phyloP scores from a whole-genome alignment of 2,329 filamentous ascomycete species.

The Neofusicoccum cordaticola region DNA sequence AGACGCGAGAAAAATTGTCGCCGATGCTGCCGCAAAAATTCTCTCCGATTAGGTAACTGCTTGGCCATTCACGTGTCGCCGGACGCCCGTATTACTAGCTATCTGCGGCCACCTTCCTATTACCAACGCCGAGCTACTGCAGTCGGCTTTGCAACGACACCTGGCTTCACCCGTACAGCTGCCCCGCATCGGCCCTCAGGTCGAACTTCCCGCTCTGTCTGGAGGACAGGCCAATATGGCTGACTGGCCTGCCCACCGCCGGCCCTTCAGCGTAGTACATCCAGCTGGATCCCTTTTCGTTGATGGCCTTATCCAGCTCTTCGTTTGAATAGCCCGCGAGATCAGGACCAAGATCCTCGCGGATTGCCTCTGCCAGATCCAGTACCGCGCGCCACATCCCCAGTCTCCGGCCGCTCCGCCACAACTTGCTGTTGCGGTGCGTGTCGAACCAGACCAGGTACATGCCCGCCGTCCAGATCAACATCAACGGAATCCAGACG shows the following conservation, averaged over 20 bases:
- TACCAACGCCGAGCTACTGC: background rate
- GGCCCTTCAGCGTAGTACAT: constrained; percentile 1
- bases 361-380: constrained; percentile 15
- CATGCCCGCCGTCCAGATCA: constrained; percentile 9
- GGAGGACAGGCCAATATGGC: constrained; percentile 2
- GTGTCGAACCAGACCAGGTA: constrained; percentile 15
- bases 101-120: background rate
- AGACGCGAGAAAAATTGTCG: background rate
- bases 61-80: background rate
- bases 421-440: constrained; percentile 11
- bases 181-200: background rate
- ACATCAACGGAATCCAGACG: background rate
- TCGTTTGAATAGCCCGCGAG: constrained; percentile 5
- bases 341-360: constrained; percentile 2
- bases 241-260: background rate
- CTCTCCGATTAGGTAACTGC: constrained; percentile 1
- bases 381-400: constrained; percentile 13
- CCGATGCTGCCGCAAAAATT: constrained; percentile 1
- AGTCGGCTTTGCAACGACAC: background rate
- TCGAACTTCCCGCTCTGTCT: background rate
- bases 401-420: constrained; percentile 5
- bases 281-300: background rate
- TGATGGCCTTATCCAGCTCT: constrained; percentile 10
- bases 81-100: background rate
- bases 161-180: constrained; percentile 3